Conservation (phyloP, 306 rosid genomes). For the Sindora glabra region DNA sequence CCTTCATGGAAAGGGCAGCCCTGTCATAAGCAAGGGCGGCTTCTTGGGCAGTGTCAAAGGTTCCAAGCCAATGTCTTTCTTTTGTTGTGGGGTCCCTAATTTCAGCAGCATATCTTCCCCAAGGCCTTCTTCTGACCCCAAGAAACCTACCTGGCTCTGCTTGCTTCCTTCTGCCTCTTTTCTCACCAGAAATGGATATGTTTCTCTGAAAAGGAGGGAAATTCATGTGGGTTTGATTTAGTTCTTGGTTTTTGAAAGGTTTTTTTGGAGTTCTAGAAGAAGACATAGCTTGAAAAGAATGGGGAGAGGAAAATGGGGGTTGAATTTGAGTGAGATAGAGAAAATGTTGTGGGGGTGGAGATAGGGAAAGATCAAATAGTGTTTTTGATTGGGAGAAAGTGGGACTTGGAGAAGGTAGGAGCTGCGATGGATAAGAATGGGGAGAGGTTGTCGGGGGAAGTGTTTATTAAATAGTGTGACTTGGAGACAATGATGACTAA, state of each 20-base stretch:
- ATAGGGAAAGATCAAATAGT: slow-evolving; percentile 10
- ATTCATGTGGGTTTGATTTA: slow-evolving; percentile 44
- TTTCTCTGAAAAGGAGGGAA: slow-evolving; percentile 56
- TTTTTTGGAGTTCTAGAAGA: slow-evolving; percentile 56
- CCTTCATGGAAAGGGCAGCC: slow-evolving; percentile 99
- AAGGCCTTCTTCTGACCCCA: slow-evolving; percentile 86
- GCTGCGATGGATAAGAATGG: slow-evolving; percentile 21
- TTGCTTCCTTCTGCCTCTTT: slow-evolving; percentile 80
- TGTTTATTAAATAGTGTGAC: slow-evolving; percentile 55
- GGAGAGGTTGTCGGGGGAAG: too few species aligned
- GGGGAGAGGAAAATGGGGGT: slow-evolving; percentile 20
- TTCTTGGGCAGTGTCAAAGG: slow-evolving; percentile 98
- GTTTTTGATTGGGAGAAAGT: slow-evolving; percentile 12
- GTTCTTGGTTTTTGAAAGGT: slow-evolving; percentile 28
- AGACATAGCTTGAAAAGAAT: slow-evolving; percentile 55
- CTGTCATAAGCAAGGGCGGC: slow-evolving; percentile 99
- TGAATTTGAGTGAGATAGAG: slow-evolving; percentile 2
- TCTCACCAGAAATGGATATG: slow-evolving; percentile 57
- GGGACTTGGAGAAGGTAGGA: slow-evolving; percentile 15
- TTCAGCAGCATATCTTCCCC: slow-evolving; percentile 99
- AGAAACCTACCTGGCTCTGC: slow-evolving; percentile 91
- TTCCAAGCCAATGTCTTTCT: slow-evolving; percentile 98
- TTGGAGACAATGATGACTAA: slow-evolving; percentile 35
- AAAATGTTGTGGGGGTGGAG: background rate
- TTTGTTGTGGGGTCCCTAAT: slow-evolving; percentile 95